Conservation (phyloP, 1,284 basidiomycete species). For the Pseudozyma tsukubaensis region DNA sequence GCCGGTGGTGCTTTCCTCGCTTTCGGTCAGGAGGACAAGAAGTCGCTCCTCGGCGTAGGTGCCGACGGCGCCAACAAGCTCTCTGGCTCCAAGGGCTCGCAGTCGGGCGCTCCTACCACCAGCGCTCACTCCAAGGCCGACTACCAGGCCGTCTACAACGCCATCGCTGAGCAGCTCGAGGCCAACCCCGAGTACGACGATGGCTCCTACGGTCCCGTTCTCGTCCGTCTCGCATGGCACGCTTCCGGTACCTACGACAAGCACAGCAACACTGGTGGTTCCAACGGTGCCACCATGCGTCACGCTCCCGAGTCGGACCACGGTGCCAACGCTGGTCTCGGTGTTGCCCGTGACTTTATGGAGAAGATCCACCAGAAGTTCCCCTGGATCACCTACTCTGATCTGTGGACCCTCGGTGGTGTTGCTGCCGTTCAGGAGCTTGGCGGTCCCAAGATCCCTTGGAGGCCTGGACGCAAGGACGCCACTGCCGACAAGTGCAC, state of each 20-base stretch:
- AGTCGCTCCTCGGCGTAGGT: conserved; percentile 51
- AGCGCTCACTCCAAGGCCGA: conserved; percentile 53
- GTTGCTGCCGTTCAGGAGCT: conserved; percentile 77
- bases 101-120: conserved; percentile 23
- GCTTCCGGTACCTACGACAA: conserved; percentile 82
- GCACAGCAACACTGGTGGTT: conserved; percentile 84
- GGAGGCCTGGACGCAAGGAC: conserved; percentile 70
- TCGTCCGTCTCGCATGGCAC: conserved; percentile 90
- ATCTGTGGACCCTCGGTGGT: conserved; percentile 70
- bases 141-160: conserved; percentile 68
- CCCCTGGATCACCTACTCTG: conserved; percentile 66
- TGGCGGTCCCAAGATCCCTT: conserved; percentile 68
- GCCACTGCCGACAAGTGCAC: conserved; percentile 71
- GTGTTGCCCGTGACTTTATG: conserved; percentile 84
- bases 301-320: conserved; percentile 74
- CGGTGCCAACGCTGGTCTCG: conserved; percentile 86
- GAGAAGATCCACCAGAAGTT: conserved; percentile 81
- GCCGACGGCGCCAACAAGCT: conserved; percentile 54
- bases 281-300: conserved; percentile 68
- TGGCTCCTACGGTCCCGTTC: conserved; percentile 71
- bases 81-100: conserved; percentile 38
- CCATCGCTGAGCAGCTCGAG: conserved; percentile 62
- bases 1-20: conserved; percentile 52
- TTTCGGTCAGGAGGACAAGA: conserved; percentile 43
- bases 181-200: conserved; percentile 61